These are phyloP conservation scores for Podospora comata DNA, from an alignment of 495 filamentous ascomycete genomes.

Conservation along the genomic window DNA sequence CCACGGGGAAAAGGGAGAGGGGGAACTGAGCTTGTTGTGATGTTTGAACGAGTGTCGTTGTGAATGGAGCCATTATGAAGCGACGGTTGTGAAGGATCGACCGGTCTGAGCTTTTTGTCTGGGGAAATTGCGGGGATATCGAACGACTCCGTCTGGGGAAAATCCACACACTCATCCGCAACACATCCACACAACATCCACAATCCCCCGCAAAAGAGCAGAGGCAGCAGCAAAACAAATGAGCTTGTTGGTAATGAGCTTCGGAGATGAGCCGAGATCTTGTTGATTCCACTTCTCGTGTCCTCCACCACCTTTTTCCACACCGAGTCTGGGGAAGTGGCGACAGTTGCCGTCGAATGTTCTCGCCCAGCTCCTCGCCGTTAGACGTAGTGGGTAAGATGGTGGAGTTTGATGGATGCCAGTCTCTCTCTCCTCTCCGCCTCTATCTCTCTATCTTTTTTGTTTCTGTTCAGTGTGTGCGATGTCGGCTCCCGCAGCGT, in stretches of 20 bases:
- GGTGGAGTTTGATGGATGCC: not conserved
- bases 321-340: conserved; percentile 2
- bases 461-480: not conserved
- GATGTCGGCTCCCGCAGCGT: not conserved
- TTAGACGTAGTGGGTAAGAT: not conserved
- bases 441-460: no score
- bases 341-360: not conserved
- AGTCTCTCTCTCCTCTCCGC: no score
- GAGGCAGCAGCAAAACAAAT: not conserved
- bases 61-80: not conserved
- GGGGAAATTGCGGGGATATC: conserved; percentile 1
- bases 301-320: not conserved
- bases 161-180: not conserved
- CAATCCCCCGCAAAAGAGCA: not conserved
- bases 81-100: not conserved
- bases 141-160: conserved; percentile 1
- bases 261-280: conserved; percentile 6
- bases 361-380: conserved; percentile 1
- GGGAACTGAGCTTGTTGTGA: not conserved
- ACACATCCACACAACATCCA: not conserved
- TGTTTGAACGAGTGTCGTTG: not conserved
- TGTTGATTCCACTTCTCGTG: not conserved
- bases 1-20: conserved; percentile 3
- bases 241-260: not conserved
- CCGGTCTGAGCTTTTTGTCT: not conserved